A percentile compares a stretch with the other conserved stretches of the same genome.
phyloP scores from a whole-genome alignment of 1,284 basidiomycete genomes.

The Cryptococcus floricola region DNA sequence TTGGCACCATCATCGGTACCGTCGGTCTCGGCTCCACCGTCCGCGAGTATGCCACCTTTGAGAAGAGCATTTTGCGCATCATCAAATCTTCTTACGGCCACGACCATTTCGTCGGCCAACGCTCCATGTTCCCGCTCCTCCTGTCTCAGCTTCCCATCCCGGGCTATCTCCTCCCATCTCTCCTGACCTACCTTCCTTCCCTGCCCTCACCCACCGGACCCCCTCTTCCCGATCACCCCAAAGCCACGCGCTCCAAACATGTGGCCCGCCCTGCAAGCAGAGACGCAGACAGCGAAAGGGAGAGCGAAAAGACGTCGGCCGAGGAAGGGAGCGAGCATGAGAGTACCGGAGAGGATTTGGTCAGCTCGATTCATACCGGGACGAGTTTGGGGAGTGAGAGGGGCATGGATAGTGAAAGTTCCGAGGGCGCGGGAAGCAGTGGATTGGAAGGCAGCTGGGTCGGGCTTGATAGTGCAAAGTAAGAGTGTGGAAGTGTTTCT shows the following conservation, averaged over 20 bases:
- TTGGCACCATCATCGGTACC: conserved; percentile 12
- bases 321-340: conserved; percentile 33
- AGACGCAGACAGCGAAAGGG: not conserved
- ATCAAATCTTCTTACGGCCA: conserved; percentile 21
- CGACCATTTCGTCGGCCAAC: conserved; percentile 28
- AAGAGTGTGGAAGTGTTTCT: not conserved
- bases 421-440: conserved; percentile 8
- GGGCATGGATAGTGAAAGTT: conserved; percentile 13
- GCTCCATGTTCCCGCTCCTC: conserved; percentile 28
- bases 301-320: conserved; percentile 7
- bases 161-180: conserved; percentile 15
- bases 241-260: not conserved
- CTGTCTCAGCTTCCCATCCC: conserved; percentile 28
- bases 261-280: not conserved
- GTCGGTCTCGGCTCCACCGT: conserved; percentile 30
- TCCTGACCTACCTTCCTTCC: conserved; percentile 23
- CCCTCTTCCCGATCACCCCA: not conserved
- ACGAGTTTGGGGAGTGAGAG: conserved; percentile 20
- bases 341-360: conserved; percentile 32
- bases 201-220: conserved; percentile 35
- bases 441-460: conserved; percentile 43
- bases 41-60: conserved; percentile 34
- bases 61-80: conserved; percentile 28
- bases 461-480: conserved; percentile 27
- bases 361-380: conserved; percentile 38